These are phyloP conservation scores for Caryopteris hybrid DNA, from an alignment of 305 asterid genomes.

Conservation along the genomic window DNA sequence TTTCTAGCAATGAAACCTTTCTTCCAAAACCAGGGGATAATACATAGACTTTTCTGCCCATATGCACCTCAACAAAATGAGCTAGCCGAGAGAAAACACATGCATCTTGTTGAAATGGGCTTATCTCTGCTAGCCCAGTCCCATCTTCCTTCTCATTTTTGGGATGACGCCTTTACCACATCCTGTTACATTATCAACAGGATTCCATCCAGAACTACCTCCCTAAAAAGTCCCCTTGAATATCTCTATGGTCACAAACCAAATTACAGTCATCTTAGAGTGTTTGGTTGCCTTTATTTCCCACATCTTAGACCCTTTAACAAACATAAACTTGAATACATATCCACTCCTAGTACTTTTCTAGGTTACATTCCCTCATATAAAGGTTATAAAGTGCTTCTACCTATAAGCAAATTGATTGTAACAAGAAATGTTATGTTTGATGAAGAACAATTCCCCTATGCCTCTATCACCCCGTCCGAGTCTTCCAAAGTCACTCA, in stretches of 20 bases:
- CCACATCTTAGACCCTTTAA: background rate
- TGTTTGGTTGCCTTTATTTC: background rate
- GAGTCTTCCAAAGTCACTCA: too few species aligned
- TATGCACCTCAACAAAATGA: conserved; percentile 14
- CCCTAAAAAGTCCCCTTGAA: background rate
- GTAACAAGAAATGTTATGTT: background rate
- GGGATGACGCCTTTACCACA: background rate
- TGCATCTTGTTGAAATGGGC: conserved; percentile 6
- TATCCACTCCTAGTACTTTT: background rate
- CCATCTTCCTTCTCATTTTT: background rate
- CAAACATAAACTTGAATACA: background rate
- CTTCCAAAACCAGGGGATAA: background rate
- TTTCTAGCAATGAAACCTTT: background rate
- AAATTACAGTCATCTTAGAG: background rate
- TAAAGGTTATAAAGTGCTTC: background rate
- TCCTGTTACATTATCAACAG: background rate
- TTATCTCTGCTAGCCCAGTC: background rate
- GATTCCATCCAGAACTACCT: background rate
- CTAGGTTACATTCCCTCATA: background rate
- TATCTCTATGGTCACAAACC: background rate
- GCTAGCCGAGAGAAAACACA: background rate
- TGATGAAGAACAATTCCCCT: background rate
- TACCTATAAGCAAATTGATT: background rate
- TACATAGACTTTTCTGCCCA: background rate
- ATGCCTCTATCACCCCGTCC: too few species aligned